phyloP scores from a whole-genome alignment of 129 eudicot species.

The Cynara cardunculus region DNA sequence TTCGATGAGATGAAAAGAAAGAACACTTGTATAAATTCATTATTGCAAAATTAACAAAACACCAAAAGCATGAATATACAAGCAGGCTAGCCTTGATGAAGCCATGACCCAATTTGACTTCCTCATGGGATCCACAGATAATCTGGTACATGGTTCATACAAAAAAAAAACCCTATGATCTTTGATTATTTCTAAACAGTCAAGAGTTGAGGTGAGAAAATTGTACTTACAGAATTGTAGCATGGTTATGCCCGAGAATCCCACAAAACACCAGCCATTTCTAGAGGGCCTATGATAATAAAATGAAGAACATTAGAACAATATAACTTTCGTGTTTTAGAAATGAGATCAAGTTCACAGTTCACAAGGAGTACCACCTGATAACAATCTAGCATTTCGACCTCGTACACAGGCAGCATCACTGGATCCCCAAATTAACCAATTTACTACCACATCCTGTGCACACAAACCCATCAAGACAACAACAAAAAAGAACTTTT shows the following conservation, averaged over 20 bases:
- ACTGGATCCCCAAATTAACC: constrained; percentile 11
- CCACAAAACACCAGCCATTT: constrained; percentile 21
- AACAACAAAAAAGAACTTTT: neutral
- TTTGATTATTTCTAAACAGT: neutral
- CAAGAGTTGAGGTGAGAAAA: neutral
- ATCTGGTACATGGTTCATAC: neutral
- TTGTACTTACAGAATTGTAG: constrained; percentile 23
- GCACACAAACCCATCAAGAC: constrained; percentile 14
- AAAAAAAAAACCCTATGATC: neutral
- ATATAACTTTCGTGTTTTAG: neutral
- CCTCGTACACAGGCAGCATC: constrained; percentile 25
- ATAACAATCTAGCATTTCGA: constrained; percentile 23
- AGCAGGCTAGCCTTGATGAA: neutral
- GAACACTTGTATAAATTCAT: neutral
- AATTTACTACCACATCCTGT: constrained; percentile 21
- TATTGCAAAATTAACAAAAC: neutral
- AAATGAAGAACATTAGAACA: neutral
- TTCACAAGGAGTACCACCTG: constrained; percentile 24
- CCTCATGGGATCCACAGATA: neutral
- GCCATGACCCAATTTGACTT: neutral
- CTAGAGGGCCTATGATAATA: constrained; percentile 22
- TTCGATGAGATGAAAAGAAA: neutral
- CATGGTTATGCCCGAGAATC: constrained; percentile 20
- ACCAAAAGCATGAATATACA: neutral
- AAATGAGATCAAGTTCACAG: neutral